Conservation (phyloP, 164 flowering plant species). For the Stephania japonica region DNA sequence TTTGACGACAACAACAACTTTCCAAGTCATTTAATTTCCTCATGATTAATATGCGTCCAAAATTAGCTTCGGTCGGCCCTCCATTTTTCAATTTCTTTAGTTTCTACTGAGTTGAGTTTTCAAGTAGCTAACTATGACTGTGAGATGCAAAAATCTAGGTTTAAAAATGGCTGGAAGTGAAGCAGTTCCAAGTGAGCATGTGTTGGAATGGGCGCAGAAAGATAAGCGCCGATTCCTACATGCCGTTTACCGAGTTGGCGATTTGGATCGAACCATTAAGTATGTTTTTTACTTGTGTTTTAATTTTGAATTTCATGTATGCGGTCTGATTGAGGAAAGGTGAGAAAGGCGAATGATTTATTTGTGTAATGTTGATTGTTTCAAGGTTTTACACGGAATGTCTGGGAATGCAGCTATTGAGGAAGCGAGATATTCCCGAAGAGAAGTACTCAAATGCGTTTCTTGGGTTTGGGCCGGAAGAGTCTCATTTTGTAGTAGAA, state of each 20-base stretch:
- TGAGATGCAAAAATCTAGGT: neutral
- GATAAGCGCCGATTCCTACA: constrained; percentile 74
- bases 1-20: too few relatives aligned
- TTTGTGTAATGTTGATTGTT: neutral
- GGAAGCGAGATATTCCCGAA: constrained; percentile 84
- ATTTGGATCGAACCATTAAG: constrained; percentile 80
- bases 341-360: neutral
- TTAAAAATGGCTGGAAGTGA: constrained; percentile 41
- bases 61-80: too few relatives aligned
- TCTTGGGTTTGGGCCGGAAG: constrained; percentile 95
- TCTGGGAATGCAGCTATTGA: constrained; percentile 87
- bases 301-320: neutral
- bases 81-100: too few relatives aligned
- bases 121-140: too few relatives aligned
- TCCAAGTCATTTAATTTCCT: too few relatives aligned
- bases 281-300: constrained; percentile 19
- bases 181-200: constrained; percentile 33
- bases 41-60: too few relatives aligned
- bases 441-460: constrained; percentile 95
- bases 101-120: too few relatives aligned
- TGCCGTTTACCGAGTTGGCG: constrained; percentile 84
- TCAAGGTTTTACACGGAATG: constrained; percentile 85
- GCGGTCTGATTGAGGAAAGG: neutral
- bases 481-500: constrained; percentile 77
- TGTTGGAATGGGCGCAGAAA: constrained; percentile 71